A percentile compares a stretch with the other conserved stretches of the same genome.
These are phyloP conservation scores for Fusarium verticillioides DNA, from an alignment of 2,329 filamentous ascomycete genomes.

Conservation along the genomic window DNA sequence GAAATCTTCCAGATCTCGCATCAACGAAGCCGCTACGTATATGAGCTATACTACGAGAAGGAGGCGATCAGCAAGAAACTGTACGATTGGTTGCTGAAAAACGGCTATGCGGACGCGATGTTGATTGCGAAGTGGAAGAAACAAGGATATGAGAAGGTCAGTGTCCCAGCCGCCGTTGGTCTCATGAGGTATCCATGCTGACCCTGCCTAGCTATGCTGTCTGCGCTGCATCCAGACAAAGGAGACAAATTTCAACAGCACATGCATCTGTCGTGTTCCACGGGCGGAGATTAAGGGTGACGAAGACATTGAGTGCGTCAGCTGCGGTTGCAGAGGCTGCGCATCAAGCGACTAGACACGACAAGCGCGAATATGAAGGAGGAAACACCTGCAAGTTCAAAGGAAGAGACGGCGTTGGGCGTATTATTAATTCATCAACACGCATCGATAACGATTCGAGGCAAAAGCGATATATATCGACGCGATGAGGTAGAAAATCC, in stretches of 20 bases:
- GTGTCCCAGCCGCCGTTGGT: constrained; percentile 39
- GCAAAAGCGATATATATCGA: constrained; percentile 18
- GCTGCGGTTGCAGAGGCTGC: constrained; percentile 92
- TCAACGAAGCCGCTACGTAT: constrained; percentile 91
- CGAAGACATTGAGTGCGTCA: constrained; percentile 92
- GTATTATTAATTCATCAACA: constrained; percentile 31
- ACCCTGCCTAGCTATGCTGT: constrained; percentile 78
- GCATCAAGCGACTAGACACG: constrained; percentile 77
- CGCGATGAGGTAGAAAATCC: constrained; percentile 52
- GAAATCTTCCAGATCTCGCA: constrained; percentile 98
- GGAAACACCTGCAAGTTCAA: not conserved
- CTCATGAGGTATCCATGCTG: constrained; percentile 31
- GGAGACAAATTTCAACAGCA: constrained; percentile 98
- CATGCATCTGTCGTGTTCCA: constrained; percentile 95
- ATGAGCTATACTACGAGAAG: constrained; percentile 98
- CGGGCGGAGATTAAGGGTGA: constrained; percentile 89
- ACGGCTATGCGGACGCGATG: constrained; percentile 93
- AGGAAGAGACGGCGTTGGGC: constrained; percentile 41
- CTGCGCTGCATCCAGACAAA: constrained; percentile 98
- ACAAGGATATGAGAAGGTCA: constrained; percentile 95
- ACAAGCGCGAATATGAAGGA: not conserved
- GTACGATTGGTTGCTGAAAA: constrained; percentile 97
- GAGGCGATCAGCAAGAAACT: constrained; percentile 92
- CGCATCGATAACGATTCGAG: constrained; percentile 6
- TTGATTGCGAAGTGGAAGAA: constrained; percentile 99